These are phyloP conservation scores for Aspergillus terreus DNA, from an alignment of 2,329 filamentous ascomycete genomes.

Conservation along the genomic window DNA sequence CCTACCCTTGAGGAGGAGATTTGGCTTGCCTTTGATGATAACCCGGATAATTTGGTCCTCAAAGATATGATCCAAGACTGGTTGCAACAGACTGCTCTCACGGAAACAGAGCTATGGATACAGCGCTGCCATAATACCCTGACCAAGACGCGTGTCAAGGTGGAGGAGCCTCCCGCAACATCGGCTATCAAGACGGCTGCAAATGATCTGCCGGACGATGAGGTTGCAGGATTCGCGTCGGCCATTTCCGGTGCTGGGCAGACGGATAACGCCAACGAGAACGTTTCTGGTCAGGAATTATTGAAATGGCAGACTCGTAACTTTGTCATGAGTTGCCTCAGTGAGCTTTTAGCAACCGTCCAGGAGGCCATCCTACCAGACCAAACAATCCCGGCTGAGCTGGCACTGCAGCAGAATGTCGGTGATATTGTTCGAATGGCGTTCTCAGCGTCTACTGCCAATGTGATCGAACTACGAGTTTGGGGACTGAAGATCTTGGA, in stretches of 20 bases:
- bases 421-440: slow-evolving; percentile 95
- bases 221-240: slow-evolving; percentile 92
- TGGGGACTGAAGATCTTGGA: slow-evolving; percentile 93
- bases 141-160: slow-evolving; percentile 75
- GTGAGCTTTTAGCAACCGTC: slow-evolving; percentile 75
- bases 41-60: slow-evolving; percentile 73
- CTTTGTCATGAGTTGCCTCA: slow-evolving; percentile 86
- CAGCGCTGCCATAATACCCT: slow-evolving; percentile 83
- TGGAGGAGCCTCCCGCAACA: slow-evolving; percentile 44
- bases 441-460: slow-evolving; percentile 93
- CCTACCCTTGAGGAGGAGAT: slow-evolving; percentile 82
- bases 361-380: slow-evolving; percentile 74
- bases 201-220: slow-evolving; percentile 89
- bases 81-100: slow-evolving; percentile 83
- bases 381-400: slow-evolving; percentile 72
- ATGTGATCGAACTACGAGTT: slow-evolving; percentile 82
- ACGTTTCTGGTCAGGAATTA: slow-evolving; percentile 70
- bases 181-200: slow-evolving; percentile 44
- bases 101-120: slow-evolving; percentile 80
- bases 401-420: slow-evolving; percentile 74
- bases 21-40: slow-evolving; percentile 81
- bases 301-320: slow-evolving; percentile 93
- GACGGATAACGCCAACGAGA: slow-evolving; percentile 49
- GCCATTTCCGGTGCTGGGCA: slow-evolving; percentile 61
- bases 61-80: slow-evolving; percentile 86